Conservation (phyloP, 495 filamentous ascomycete genomes). For the Filosporella fistucella region DNA sequence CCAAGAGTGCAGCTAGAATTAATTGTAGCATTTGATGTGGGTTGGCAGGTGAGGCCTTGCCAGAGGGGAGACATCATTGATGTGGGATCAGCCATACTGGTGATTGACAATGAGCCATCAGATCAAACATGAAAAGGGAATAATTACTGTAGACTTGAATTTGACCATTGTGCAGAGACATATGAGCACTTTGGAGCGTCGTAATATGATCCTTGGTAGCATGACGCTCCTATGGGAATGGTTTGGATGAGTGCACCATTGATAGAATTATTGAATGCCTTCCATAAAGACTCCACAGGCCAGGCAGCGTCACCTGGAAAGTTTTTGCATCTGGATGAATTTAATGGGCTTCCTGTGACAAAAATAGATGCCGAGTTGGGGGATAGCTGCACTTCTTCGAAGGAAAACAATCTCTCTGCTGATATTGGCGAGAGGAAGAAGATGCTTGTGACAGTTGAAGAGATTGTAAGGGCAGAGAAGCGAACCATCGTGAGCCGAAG, state of each 20-base stretch:
- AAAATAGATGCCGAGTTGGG: no score
- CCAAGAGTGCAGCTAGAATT: constrained; percentile 6
- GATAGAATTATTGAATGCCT: constrained; percentile 36
- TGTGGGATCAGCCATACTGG: constrained; percentile 1
- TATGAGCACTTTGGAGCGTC: neutral
- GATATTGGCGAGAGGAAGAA: no score
- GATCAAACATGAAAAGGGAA: no score
- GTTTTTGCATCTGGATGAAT: constrained; percentile 36
- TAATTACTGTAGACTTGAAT: constrained; percentile 5
- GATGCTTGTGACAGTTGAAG: no score
- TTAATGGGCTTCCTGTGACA: no score
- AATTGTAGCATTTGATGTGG: neutral
- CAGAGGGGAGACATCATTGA: constrained; percentile 4
- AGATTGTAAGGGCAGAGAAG: no score
- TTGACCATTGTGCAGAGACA: constrained; percentile 1
- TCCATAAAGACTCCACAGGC: constrained; percentile 41
- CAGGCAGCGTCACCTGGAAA: constrained; percentile 47
- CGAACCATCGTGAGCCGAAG: no score
- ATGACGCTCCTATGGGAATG: constrained; percentile 44
- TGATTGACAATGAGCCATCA: neutral
- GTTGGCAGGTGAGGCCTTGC: constrained; percentile 10
- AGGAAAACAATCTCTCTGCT: no score
- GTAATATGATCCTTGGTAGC: constrained; percentile 44
- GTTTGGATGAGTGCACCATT: constrained; percentile 46
- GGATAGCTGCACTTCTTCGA: no score